Percentiles rank a stretch among this genome's conserved stretches.
These are phyloP conservation scores for Alternaria arborescens DNA, from an alignment of 2,329 filamentous ascomycete species.

Conservation along the genomic window DNA sequence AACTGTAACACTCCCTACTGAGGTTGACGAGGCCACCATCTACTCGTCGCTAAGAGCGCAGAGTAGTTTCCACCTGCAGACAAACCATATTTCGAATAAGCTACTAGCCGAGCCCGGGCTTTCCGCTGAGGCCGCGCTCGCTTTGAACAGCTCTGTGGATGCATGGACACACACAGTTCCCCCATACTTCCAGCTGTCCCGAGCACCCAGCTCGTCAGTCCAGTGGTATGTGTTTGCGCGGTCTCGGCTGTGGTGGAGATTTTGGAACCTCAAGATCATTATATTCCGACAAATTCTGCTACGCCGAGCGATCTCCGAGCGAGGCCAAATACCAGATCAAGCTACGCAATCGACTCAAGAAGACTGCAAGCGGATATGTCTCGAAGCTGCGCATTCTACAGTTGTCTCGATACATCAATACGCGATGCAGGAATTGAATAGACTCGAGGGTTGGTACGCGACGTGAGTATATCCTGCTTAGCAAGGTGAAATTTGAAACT, in stretches of 20 bases:
- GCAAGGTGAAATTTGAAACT: not conserved
- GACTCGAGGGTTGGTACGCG: slow-evolving; percentile 38
- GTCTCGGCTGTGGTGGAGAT: slow-evolving; percentile 37
- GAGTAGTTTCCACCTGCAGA: slow-evolving; percentile 35
- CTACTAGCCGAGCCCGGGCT: slow-evolving; percentile 35
- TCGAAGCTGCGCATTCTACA: slow-evolving; percentile 37
- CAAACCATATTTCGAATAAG: slow-evolving; percentile 35
- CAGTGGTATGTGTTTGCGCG: slow-evolving; percentile 35
- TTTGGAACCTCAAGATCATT: slow-evolving; percentile 40
- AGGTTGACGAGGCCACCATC: slow-evolving; percentile 28
- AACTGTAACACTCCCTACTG: slow-evolving; percentile 25
- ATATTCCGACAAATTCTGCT: slow-evolving; percentile 36
- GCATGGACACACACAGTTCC: slow-evolving; percentile 29
- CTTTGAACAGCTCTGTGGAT: slow-evolving; percentile 28
- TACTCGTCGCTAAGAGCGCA: slow-evolving; percentile 33
- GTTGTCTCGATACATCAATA: slow-evolving; percentile 36
- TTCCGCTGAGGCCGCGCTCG: slow-evolving; percentile 35
- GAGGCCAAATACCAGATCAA: slow-evolving; percentile 29
- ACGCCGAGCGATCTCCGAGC: slow-evolving; percentile 32
- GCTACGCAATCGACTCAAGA: slow-evolving; percentile 30
- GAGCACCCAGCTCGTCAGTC: slow-evolving; percentile 14
- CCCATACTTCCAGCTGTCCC: slow-evolving; percentile 26
- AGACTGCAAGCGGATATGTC: slow-evolving; percentile 33
- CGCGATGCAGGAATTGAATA: slow-evolving; percentile 26
- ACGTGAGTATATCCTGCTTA: slow-evolving; percentile 25